phyloP scores from a whole-genome alignment of 164 flowering plant species.

The Sedum album region DNA sequence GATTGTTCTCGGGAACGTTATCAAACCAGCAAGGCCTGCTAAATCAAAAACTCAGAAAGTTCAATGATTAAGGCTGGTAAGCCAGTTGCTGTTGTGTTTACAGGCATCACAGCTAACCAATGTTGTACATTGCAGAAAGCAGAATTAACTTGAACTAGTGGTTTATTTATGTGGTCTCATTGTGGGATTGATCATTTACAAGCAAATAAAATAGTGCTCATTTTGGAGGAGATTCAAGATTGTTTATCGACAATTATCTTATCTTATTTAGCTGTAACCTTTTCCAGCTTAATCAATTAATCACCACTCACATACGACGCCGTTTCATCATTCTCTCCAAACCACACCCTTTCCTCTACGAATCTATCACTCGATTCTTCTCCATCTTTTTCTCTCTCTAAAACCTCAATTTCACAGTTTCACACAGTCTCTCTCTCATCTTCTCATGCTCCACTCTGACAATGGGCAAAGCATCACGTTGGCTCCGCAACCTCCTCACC shows the following conservation, averaged over 20 bases:
- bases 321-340: neutral
- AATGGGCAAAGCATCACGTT: neutral
- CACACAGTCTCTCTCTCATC: neutral
- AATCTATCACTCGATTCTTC: neutral
- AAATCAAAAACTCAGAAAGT: conserved; percentile 60
- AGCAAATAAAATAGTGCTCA: too few species aligned
- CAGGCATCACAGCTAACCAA: neutral
- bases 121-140: neutral
- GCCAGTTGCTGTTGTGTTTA: neutral
- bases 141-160: neutral
- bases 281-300: too few species aligned
- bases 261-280: too few species aligned
- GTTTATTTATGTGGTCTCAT: neutral
- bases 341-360: too few species aligned
- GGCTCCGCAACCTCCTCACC: neutral
- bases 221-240: too few species aligned
- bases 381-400: neutral
- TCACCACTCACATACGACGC: too few species aligned
- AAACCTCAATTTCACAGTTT: neutral
- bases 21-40: conserved; percentile 61
- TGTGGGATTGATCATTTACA: too few species aligned
- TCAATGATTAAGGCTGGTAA: conserved; percentile 23
- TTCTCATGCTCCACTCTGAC: neutral
- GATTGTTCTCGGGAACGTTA: conserved; percentile 48
- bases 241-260: too few species aligned